These are phyloP conservation scores for Capronia epimyces DNA, from an alignment of 2,329 filamentous ascomycete genomes.

Conservation along the genomic window DNA sequence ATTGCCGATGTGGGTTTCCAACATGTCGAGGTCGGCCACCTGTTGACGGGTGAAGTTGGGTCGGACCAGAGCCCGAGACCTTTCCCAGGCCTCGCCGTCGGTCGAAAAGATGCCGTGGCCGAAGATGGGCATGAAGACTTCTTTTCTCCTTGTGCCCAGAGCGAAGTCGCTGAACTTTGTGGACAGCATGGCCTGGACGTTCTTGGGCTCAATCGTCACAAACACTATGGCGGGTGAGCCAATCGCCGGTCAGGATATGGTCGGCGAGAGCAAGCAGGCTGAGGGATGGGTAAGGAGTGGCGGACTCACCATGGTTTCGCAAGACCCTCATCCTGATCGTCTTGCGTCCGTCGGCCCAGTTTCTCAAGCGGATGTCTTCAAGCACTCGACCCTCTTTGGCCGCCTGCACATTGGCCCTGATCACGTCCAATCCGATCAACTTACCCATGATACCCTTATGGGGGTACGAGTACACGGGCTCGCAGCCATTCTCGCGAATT, in stretches of 20 bases:
- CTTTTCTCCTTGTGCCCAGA: constrained; percentile 44
- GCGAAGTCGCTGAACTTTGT: constrained; percentile 27
- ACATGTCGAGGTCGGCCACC: constrained; percentile 51
- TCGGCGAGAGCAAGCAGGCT: too few species aligned
- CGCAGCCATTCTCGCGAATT: constrained; percentile 42
- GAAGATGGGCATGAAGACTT: constrained; percentile 23
- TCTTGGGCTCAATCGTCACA: constrained; percentile 43
- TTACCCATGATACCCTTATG: constrained; percentile 40
- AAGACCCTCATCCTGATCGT: constrained; percentile 9
- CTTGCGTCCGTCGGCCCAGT: constrained; percentile 18
- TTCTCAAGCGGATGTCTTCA: constrained; percentile 18
- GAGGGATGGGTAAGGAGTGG: too few species aligned
- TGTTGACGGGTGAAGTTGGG: constrained; percentile 51
- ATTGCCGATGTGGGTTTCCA: constrained; percentile 55
- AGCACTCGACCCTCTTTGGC: constrained; percentile 21
- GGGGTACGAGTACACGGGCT: constrained; percentile 43
- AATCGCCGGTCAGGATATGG: neutral
- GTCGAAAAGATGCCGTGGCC: constrained; percentile 42
- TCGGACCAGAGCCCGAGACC: constrained; percentile 40
- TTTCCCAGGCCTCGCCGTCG: constrained; percentile 46
- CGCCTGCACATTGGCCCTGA: constrained; percentile 19
- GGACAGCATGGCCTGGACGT: constrained; percentile 45
- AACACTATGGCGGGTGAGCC: constrained; percentile 19
- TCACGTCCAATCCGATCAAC: constrained; percentile 22
- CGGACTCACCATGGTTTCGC: neutral